A percentile compares a stretch with the other conserved stretches of the same genome.
Evolutionary conservation across 805 yeast species (phyloP).

Genomic region (Starmerella davenportii): DNA sequence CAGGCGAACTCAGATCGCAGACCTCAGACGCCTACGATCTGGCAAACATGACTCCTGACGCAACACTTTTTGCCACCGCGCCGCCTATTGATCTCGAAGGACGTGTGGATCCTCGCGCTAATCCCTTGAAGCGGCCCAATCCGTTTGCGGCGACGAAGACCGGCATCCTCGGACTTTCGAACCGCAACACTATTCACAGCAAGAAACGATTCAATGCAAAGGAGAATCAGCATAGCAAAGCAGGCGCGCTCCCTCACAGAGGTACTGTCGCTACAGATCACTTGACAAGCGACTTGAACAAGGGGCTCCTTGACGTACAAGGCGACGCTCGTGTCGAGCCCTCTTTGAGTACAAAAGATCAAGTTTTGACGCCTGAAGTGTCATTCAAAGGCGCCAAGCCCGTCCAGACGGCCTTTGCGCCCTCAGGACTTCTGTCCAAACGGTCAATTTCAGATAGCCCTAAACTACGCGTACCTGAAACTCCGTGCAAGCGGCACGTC

Average conservation of each 20-base stretch:
- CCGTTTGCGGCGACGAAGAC: conserved; percentile 14
- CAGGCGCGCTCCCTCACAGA: too few relatives aligned
- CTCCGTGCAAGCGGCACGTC: conserved; percentile 36
- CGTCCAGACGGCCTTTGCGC: conserved; percentile 63
- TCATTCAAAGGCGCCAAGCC: conserved; percentile 58
- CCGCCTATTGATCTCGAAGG: too few relatives aligned
- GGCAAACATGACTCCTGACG: conserved; percentile 1
- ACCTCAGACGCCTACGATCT: neutral
- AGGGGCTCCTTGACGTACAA: too few relatives aligned
- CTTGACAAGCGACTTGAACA: too few relatives aligned
- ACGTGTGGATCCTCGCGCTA: too few relatives aligned
- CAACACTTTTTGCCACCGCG: too few relatives aligned
- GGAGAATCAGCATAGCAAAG: too few relatives aligned
- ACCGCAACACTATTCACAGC: neutral
- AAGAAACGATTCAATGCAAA: neutral
- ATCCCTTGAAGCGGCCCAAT: conserved; percentile 16
- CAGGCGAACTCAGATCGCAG: too few relatives aligned
- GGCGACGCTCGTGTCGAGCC: too few relatives aligned
- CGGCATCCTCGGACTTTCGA: neutral
- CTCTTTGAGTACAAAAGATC: too few relatives aligned
- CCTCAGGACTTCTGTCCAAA: conserved; percentile 53
- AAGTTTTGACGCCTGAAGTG: conserved; percentile 33
- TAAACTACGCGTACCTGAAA: conserved; percentile 30
- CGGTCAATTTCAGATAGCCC: conserved; percentile 27
- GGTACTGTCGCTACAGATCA: too few relatives aligned